Conservation (phyloP, 139 green algal species). For the Dunaliella sp. region DNA sequence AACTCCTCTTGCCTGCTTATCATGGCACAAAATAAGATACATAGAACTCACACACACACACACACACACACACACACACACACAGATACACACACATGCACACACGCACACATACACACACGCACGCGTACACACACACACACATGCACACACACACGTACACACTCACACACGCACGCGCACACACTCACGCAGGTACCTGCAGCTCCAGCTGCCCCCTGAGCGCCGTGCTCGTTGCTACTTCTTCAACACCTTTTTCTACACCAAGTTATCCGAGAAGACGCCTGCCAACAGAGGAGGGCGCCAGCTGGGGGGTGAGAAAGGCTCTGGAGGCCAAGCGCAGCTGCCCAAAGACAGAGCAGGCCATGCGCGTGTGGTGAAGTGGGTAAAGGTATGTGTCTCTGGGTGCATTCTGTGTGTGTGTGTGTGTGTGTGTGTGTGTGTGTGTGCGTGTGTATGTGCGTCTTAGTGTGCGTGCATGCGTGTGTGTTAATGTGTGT, state of each 20-base stretch:
- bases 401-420: neutral
- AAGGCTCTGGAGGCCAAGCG: neutral
- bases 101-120: neutral
- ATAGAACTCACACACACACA: neutral
- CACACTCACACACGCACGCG: neutral
- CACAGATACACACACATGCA: neutral
- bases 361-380: conserved; percentile 65
- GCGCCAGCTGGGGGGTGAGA: neutral
- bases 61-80: neutral
- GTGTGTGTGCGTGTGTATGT: too few species aligned
- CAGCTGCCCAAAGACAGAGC: neutral
- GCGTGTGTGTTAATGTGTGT: too few species aligned
- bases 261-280: conserved; percentile 84
- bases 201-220: conserved; percentile 39
- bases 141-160: neutral
- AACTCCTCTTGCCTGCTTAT: too few species aligned
- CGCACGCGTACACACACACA: conserved; percentile 35
- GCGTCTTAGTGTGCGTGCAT: too few species aligned
- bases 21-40: too few species aligned
- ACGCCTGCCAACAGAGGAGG: neutral
- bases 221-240: conserved; percentile 36
- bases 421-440: neutral
- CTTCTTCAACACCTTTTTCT: conserved; percentile 92
- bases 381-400: conserved; percentile 74
- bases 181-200: conserved; percentile 36